Conservation (phyloP, 2,329 filamentous ascomycete species). For the Fonsecaea multimorphosa region DNA sequence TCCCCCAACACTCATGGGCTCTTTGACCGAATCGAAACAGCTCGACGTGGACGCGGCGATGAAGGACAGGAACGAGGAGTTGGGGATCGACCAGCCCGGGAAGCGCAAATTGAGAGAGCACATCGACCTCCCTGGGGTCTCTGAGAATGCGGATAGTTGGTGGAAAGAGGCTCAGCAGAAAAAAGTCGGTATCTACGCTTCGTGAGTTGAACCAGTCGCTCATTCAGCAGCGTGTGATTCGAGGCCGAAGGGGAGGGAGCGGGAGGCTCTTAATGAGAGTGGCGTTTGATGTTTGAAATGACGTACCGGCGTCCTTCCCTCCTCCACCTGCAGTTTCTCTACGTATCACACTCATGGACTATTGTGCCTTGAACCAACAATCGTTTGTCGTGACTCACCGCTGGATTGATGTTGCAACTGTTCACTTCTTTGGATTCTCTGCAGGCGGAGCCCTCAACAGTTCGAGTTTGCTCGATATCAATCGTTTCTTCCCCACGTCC, state of each 20-base stretch:
- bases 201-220: not conserved
- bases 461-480: not conserved
- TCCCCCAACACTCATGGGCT: conserved; percentile 68
- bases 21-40: conserved; percentile 51
- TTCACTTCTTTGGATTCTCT: not conserved
- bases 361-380: too few species aligned
- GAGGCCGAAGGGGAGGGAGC: not conserved
- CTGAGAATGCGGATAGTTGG: conserved; percentile 53
- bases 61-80: conserved; percentile 60
- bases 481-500: not conserved
- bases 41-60: conserved; percentile 48
- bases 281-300: conserved; percentile 14
- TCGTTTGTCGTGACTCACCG: not conserved
- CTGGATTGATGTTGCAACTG: not conserved
- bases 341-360: not conserved
- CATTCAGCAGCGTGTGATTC: not conserved
- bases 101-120: conserved; percentile 62
- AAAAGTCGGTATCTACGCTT: conserved; percentile 34
- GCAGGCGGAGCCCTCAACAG: not conserved
- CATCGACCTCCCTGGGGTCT: conserved; percentile 57
- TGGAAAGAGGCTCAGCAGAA: conserved; percentile 48
- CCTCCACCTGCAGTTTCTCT: not conserved
- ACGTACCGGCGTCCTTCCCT: conserved; percentile 11
- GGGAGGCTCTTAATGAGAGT: not conserved
- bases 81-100: conserved; percentile 57